Base-by-base conservation (phyloP, 2,329 filamentous ascomycete genomes). In the Pezicula carpinea region DNA sequence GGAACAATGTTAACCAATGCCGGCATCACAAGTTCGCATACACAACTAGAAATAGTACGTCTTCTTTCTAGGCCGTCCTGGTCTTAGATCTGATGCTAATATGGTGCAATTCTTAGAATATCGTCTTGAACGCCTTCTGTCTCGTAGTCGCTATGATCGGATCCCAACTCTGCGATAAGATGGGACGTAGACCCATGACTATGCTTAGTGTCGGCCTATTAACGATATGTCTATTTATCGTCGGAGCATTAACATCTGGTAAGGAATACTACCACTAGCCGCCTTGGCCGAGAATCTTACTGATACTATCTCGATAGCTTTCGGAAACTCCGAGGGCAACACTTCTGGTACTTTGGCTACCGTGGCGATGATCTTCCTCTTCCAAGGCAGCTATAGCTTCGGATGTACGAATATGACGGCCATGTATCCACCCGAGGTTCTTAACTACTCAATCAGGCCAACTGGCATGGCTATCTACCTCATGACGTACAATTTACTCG, bases 111-210 rank as follows among this genome's bases (percentile, higher is more conserved):
- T 4, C 23, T 26, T 6, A 62, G 53, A 77, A 76, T 31, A 66
- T 76, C 31, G 68, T 75, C 1, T 59, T 76, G 14, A 75, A 74
- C 44, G 68, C 66, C 3, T 76, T 67, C 65, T 75, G 70, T 42
- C 61, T 76, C 0, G 56, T 60, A 4, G 67, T 65, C 46, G 59
- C 64, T 29, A 57, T 75, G 1, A 32, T 56, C 2, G 73, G 72
- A 0, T 74, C 71, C 1, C 64, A 68, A 4, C 58, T 74, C 4
- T 62, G 63, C 0, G 65, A 66, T 6, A 58, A 43, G 22, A 69
- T 68, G 65, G 72, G 73, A 8, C 66, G 73, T 11, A 73, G 71
- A 49, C 63, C 65, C 2, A 69, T 66, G 2, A 69, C 70, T 4
- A 54, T 71, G 13, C 43, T 68, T 13, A 69, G 67, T 0, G 61